Evolutionary conservation across 345 rosid species (phyloP).

Genomic region (Pugionium dolabratum): DNA sequence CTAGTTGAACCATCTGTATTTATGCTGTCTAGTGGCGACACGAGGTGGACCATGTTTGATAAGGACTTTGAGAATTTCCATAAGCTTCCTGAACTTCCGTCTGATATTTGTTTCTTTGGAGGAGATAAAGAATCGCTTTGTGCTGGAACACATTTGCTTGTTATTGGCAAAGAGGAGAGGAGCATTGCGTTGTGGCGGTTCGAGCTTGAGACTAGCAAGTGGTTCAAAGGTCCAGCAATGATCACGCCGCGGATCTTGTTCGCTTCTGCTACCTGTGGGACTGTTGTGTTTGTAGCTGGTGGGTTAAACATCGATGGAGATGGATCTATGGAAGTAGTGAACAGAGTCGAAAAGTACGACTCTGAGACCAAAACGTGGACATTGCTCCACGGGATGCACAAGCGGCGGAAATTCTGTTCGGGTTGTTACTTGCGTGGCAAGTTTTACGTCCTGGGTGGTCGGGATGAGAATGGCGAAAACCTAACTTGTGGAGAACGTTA

Average conservation of each 20-base stretch:
- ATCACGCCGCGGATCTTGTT: slow-evolving; percentile 68
- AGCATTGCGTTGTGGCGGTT: slow-evolving; percentile 74
- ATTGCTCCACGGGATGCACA: slow-evolving; percentile 54
- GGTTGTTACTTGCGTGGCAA: slow-evolving; percentile 77
- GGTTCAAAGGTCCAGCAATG: slow-evolving; percentile 83
- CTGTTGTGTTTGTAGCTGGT: slow-evolving; percentile 71
- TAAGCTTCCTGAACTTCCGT: slow-evolving; percentile 67
- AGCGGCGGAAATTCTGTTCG: slow-evolving; percentile 55
- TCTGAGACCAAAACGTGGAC: slow-evolving; percentile 71
- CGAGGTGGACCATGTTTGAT: slow-evolving; percentile 73
- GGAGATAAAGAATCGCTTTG: slow-evolving; percentile 84
- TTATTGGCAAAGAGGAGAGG: slow-evolving; percentile 60
- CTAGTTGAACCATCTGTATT: slow-evolving; percentile 70
- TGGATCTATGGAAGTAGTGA: slow-evolving; percentile 45
- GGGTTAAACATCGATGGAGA: slow-evolving; percentile 46
- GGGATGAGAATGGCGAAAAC: slow-evolving; percentile 47
- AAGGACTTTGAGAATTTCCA: slow-evolving; percentile 47
- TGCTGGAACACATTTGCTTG: slow-evolving; percentile 78
- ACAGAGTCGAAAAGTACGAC: slow-evolving; percentile 68
- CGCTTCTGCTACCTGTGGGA: slow-evolving; percentile 73
- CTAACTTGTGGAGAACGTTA: slow-evolving; percentile 80
- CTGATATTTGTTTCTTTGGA: slow-evolving; percentile 55
- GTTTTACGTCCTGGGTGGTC: slow-evolving; percentile 79
- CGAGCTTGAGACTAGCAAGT: slow-evolving; percentile 61
- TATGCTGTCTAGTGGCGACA: slow-evolving; percentile 68